Base-by-base conservation (phyloP, 192 early-diverging fungal genomes). In the Podila clonocystis region DNA sequence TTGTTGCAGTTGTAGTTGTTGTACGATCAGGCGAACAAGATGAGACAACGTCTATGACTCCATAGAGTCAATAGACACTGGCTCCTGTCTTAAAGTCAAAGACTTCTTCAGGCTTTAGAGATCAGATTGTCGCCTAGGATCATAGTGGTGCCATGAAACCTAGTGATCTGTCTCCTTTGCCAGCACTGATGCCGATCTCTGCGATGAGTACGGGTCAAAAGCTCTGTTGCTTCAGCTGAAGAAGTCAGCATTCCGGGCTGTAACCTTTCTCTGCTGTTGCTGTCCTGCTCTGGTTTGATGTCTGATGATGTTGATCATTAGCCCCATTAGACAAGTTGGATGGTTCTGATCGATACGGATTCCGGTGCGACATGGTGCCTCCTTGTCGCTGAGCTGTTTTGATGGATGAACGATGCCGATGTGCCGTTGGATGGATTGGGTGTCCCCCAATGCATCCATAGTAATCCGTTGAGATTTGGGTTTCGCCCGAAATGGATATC, bases 91-190 rank as follows among this genome's bases (percentile, higher is more conserved):
- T 3, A 15, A 12, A 15, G 41, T 45, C 41, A 15, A 45, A 15
- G 13, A 2, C 41, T 12, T 45, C 41, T 8, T n/a, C n/a, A n/a
- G 8, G 41, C 41, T 17, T 15, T 2, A 45, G 41, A 45, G 41
- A 45, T 45, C 41, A 45, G 12, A 45, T 45, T 17, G 13, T 45
- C 15, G 15, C 13, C 41, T 15, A 45, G 34, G 36, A 68, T 28
- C 29, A 68, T 59, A 59, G 28, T 33, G 50, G 50, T 58, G 31
- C 69, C 33, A 71, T 85, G 70, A 63, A 63, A 31, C 28, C 17
- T 28, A 31, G 28, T 60, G 58, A 31, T 60, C 30, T 60, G 12
- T 28, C 58, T 29, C 41, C 41, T 45, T 45, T 17, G 41, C 41
- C 15, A 17, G 41, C 3, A 45, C 41, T 55, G 52, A 24, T 55